Conservation (phyloP, 2,329 filamentous ascomycete species). For the Paraphoma chrysanthemicola region DNA sequence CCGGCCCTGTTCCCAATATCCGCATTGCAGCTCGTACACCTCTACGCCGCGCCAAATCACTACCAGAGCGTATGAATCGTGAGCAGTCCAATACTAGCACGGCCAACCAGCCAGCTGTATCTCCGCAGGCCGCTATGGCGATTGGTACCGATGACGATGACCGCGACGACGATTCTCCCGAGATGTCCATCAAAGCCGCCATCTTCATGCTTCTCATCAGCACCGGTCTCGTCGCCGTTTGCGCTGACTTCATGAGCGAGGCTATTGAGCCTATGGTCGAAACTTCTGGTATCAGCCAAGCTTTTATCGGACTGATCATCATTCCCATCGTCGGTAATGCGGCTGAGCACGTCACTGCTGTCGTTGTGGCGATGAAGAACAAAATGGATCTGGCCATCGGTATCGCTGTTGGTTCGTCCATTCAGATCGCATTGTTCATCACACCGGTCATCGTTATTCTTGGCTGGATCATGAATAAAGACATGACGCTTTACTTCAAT, state of each 20-base stretch:
- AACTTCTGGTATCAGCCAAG: conserved; percentile 67
- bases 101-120: conserved; percentile 24
- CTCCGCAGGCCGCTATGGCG: conserved; percentile 26
- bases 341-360: conserved; percentile 81
- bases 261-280: conserved; percentile 73
- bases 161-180: conserved; percentile 41
- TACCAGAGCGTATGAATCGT: conserved; percentile 46
- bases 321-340: conserved; percentile 85
- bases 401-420: conserved; percentile 79
- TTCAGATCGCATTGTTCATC: conserved; percentile 80
- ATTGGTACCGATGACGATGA: conserved; percentile 22
- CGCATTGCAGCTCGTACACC: conserved; percentile 39
- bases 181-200: conserved; percentile 65
- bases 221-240: conserved; percentile 66
- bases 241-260: conserved; percentile 76
- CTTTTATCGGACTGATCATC: conserved; percentile 81
- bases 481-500: conserved; percentile 71
- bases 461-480: conserved; percentile 77
- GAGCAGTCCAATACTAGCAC: conserved; percentile 23
- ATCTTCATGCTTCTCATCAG: conserved; percentile 62
- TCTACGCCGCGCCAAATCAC: conserved; percentile 43
- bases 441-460: conserved; percentile 79
- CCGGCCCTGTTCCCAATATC: conserved; percentile 37
- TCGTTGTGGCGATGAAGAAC: conserved; percentile 81
- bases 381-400: conserved; percentile 86